These are phyloP conservation scores for Nemania bipapillata DNA, from an alignment of 2,329 filamentous ascomycete species.

Conservation along the genomic window DNA sequence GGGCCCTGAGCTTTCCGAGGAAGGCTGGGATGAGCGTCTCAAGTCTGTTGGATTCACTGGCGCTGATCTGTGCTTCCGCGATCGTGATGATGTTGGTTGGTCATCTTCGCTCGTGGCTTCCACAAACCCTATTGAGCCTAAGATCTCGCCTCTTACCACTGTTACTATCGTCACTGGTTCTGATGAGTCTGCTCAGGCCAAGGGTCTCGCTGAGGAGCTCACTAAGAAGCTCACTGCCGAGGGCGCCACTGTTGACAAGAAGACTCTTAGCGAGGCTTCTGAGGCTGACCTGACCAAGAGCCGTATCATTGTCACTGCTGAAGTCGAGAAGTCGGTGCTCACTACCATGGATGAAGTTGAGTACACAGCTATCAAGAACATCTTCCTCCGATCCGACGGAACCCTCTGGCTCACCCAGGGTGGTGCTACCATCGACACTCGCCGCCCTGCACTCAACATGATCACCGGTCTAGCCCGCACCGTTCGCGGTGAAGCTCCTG, in stretches of 20 bases:
- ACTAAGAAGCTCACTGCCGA: slow-evolving; percentile 40
- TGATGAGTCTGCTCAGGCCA: slow-evolving; percentile 37
- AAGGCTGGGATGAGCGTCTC: slow-evolving; percentile 47
- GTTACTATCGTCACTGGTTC: slow-evolving; percentile 45
- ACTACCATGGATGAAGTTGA: slow-evolving; percentile 40
- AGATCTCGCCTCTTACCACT: slow-evolving; percentile 40
- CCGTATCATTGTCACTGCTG: slow-evolving; percentile 46
- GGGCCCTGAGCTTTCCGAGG: slow-evolving; percentile 46
- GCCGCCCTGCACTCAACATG: slow-evolving; percentile 54
- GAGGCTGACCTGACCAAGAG: slow-evolving; percentile 42
- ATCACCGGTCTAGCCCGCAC: slow-evolving; percentile 59
- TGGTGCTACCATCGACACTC: slow-evolving; percentile 44
- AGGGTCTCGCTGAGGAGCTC: slow-evolving; percentile 39
- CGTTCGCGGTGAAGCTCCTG: slow-evolving; percentile 59
- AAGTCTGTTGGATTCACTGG: slow-evolving; percentile 46
- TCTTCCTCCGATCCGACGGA: slow-evolving; percentile 45
- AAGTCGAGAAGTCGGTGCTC: slow-evolving; percentile 48
- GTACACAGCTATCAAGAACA: slow-evolving; percentile 45
- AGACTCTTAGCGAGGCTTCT: slow-evolving; percentile 38
- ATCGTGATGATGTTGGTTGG: slow-evolving; percentile 46
- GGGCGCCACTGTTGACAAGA: slow-evolving; percentile 42
- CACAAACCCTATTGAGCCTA: slow-evolving; percentile 41
- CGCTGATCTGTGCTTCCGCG: slow-evolving; percentile 46
- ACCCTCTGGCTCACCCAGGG: slow-evolving; percentile 47
- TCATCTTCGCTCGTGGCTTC: slow-evolving; percentile 47